Percentiles rank a stretch among this genome's conserved stretches.
phyloP scores from a whole-genome alignment of 1,284 basidiomycete species.

The Boletellus deceptivus region DNA sequence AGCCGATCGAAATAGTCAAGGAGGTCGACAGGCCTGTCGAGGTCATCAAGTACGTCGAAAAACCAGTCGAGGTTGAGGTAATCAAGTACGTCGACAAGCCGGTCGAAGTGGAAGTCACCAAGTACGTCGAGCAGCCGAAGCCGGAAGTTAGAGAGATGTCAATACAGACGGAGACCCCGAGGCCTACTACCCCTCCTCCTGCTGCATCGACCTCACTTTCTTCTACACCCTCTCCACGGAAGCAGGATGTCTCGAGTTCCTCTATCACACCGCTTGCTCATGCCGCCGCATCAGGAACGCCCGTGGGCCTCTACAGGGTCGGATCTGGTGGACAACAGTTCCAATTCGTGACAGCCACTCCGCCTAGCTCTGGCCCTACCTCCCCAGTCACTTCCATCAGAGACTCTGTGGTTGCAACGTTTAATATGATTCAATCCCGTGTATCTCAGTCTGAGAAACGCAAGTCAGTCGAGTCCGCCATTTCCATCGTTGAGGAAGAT shows the following conservation, averaged over 20 bases:
- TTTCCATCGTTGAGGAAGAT: constrained; percentile 46
- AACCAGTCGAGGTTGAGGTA: constrained; percentile 22
- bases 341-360: constrained; percentile 60
- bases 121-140: constrained; percentile 42
- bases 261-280: constrained; percentile 29
- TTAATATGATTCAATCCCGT: constrained; percentile 39
- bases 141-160: constrained; percentile 69
- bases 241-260: constrained; percentile 28
- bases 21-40: constrained; percentile 27
- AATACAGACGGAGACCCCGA: constrained; percentile 74
- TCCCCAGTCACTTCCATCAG: constrained; percentile 44
- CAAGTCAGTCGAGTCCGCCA: constrained; percentile 62
- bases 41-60: constrained; percentile 29
- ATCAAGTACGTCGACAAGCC: constrained; percentile 31
- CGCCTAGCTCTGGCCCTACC: constrained; percentile 30
- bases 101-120: constrained; percentile 29
- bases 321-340: constrained; percentile 65
- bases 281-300: constrained; percentile 23
- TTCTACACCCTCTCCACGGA: constrained; percentile 30
- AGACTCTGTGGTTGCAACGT: constrained; percentile 38
- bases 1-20: constrained; percentile 25
- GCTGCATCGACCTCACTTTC: constrained; percentile 20
- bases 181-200: constrained; percentile 42
- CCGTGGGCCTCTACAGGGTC: constrained; percentile 50
- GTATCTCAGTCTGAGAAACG: constrained; percentile 42